Percentiles rank a stretch among this genome's conserved stretches.
Conservation (phyloP, 805 yeast genomes). For the Lipomyces mesembrius region DNA sequence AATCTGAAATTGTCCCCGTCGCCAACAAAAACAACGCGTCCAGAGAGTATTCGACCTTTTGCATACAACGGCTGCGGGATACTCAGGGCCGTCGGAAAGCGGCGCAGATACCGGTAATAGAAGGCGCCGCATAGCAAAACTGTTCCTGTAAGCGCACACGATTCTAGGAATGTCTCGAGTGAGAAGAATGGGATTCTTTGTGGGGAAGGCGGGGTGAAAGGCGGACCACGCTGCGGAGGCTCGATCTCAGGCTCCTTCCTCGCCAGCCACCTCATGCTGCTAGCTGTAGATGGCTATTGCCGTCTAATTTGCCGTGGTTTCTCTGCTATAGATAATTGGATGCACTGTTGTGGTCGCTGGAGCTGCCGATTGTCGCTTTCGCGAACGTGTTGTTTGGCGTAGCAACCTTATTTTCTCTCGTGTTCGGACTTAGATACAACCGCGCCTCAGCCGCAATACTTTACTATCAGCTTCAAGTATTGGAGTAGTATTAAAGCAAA, state of each 20-base stretch:
- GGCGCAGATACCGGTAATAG: constrained; percentile 27
- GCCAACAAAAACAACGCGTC: constrained; percentile 40
- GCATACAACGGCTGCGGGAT: constrained; percentile 19
- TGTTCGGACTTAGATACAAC: too few relatives aligned
- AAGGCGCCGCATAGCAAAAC: constrained; percentile 6
- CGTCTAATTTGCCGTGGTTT: background rate
- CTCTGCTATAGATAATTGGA: background rate
- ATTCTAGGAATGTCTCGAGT: background rate
- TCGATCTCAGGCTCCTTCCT: background rate
- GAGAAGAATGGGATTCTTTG: background rate
- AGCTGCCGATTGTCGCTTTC: background rate
- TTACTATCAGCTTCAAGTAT: too few relatives aligned
- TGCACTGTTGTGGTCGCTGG: background rate
- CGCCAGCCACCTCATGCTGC: background rate
- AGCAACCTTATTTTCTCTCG: too few relatives aligned
- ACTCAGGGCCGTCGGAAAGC: constrained; percentile 35
- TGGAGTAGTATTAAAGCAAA: too few relatives aligned
- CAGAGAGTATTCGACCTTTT: constrained; percentile 22
- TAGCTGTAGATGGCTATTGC: background rate
- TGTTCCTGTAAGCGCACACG: constrained; percentile 9
- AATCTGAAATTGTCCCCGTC: constrained; percentile 80
- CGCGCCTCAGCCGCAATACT: too few relatives aligned
- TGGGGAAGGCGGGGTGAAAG: background rate
- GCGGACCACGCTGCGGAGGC: background rate
- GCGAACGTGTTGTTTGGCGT: too few relatives aligned